phyloP scores from a whole-genome alignment of 805 yeast species.

The Myxozyma neotropica region DNA sequence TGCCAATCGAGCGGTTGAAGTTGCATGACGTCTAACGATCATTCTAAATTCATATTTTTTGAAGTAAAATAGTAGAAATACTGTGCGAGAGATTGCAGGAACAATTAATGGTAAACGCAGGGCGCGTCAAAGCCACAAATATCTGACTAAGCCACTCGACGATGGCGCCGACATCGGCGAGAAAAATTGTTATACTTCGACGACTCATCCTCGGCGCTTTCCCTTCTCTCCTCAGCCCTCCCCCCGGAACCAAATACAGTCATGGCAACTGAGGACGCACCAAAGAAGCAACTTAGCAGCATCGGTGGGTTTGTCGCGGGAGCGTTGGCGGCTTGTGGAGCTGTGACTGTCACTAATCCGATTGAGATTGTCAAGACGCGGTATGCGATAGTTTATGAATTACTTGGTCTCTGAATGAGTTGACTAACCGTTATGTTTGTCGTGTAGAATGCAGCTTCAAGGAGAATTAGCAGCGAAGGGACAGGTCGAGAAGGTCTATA shows the following conservation, averaged over 20 bases:
- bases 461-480: conserved; percentile 74
- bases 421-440: background rate
- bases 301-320: conserved; percentile 77
- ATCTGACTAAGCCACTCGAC: too few relatives aligned
- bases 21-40: too few relatives aligned
- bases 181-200: background rate
- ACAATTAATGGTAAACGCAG: too few relatives aligned
- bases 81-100: too few relatives aligned
- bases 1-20: too few relatives aligned
- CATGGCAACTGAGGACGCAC: conserved; percentile 2
- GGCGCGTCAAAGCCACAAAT: too few relatives aligned
- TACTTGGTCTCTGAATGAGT: background rate
- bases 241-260: background rate
- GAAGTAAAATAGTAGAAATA: too few relatives aligned
- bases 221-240: background rate
- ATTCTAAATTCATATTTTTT: too few relatives aligned
- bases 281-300: conserved; percentile 27
- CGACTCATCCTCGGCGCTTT: background rate
- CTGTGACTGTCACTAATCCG: conserved; percentile 96
- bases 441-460: conserved; percentile 82
- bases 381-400: conserved; percentile 33
- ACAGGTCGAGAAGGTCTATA: conserved; percentile 60
- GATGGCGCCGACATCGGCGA: background rate
- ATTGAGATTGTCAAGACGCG: conserved; percentile 87
- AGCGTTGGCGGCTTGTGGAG: conserved; percentile 94